A percentile compares a stretch with the other conserved stretches of the same genome.
Conservation (phyloP, 768 basidiomycete genomes). For the Ramaria sp. region DNA sequence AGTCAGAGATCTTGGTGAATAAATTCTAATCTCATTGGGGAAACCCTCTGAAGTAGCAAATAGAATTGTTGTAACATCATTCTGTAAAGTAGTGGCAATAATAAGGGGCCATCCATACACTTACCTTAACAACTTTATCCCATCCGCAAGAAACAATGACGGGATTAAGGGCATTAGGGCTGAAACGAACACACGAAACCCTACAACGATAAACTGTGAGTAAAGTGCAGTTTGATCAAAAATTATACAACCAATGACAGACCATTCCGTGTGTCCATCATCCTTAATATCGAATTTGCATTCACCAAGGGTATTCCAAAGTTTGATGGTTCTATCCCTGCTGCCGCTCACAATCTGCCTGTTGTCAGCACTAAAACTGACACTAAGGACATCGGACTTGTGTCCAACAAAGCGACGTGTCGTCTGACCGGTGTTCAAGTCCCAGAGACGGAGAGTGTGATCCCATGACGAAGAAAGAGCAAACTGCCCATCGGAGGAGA, state of each 20-base stretch:
- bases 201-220: conserved; percentile 25
- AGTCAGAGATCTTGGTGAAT: conserved; percentile 76
- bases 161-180: conserved; percentile 93
- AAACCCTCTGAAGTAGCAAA: conserved; percentile 85
- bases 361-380: conserved; percentile 99
- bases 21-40: conserved; percentile 63
- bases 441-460: conserved; percentile 99
- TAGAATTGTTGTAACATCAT: conserved; percentile 42
- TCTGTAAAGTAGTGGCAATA: conserved; percentile 12
- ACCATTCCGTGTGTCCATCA: conserved; percentile 96
- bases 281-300: conserved; percentile 99
- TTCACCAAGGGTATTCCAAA: conserved; percentile 99
- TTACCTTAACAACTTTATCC: conserved; percentile 99
- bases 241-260: conserved; percentile 10
- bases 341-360: conserved; percentile 98
- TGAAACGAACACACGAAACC: conserved; percentile 99
- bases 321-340: conserved; percentile 94
- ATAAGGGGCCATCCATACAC: conserved; percentile 16
- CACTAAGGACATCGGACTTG: conserved; percentile 94
- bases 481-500: conserved; percentile 99
- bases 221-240: conserved; percentile 2
- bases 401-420: conserved; percentile 98
- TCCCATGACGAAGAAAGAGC: conserved; percentile 99
- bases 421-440: conserved; percentile 93
- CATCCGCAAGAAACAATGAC: conserved; percentile 99